Conservation (phyloP, 345 rosid species). For the Camelina laxa region DNA sequence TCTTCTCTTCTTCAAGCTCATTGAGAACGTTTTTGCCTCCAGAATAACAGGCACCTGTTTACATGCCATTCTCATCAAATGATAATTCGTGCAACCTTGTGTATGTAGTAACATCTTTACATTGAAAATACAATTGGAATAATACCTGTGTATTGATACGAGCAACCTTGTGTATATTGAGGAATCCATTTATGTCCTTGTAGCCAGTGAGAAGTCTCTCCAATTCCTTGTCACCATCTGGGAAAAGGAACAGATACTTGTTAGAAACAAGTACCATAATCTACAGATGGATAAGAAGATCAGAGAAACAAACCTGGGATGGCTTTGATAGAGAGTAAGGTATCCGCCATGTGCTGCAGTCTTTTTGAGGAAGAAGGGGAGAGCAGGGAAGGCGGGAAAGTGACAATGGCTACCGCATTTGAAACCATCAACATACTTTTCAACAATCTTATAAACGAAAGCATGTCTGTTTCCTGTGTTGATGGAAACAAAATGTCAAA, state of each 20-base stretch:
- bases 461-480: slow-evolving; percentile 83
- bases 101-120: background rate
- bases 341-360: slow-evolving; percentile 91
- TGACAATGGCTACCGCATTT: slow-evolving; percentile 78
- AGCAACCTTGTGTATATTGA: slow-evolving; percentile 80
- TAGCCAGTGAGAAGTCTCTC: slow-evolving; percentile 84
- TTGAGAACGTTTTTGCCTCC: slow-evolving; percentile 84
- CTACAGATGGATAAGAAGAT: slow-evolving; percentile 17
- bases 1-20: slow-evolving; percentile 82
- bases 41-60: slow-evolving; percentile 80
- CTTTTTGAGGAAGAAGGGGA: slow-evolving; percentile 69
- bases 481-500: background rate
- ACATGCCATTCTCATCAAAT: slow-evolving; percentile 20
- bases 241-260: background rate
- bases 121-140: background rate
- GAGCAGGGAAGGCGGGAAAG: slow-evolving; percentile 78
- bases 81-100: background rate
- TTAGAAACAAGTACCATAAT: slow-evolving; percentile 1
- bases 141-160: slow-evolving; percentile 87
- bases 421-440: slow-evolving; percentile 77
- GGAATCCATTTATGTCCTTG: slow-evolving; percentile 93
- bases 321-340: slow-evolving; percentile 83
- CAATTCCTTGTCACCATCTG: slow-evolving; percentile 85
- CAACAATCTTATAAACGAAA: slow-evolving; percentile 76
- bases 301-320: slow-evolving; percentile 61